Conservation (phyloP, 129 eudicot genomes). For the Glebionis coronaria region DNA sequence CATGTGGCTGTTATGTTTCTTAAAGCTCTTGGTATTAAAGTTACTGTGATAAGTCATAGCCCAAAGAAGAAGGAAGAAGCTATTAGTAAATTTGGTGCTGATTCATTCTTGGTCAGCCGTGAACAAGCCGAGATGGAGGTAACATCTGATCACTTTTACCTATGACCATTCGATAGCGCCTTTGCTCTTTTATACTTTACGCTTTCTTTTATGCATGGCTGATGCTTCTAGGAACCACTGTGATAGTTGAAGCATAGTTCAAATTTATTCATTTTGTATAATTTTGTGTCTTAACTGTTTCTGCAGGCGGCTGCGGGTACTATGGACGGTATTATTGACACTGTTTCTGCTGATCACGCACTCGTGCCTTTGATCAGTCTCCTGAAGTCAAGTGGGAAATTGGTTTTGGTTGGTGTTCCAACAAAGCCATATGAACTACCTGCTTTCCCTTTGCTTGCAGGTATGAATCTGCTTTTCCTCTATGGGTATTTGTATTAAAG, state of each 20-base stretch:
- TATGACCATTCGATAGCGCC: too few species aligned
- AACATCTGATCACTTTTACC: neutral
- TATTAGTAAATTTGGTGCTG: slow-evolving; percentile 42
- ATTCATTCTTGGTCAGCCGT: slow-evolving; percentile 50
- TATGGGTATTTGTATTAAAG: too few species aligned
- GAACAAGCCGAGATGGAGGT: slow-evolving; percentile 54
- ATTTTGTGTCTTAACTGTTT: slow-evolving; percentile 4
- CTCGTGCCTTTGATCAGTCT: slow-evolving; percentile 29
- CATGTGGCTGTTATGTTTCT: slow-evolving; percentile 59
- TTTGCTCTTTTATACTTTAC: too few species aligned
- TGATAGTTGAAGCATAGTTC: neutral
- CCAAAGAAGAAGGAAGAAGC: slow-evolving; percentile 49
- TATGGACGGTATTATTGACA: slow-evolving; percentile 45
- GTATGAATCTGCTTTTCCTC: slow-evolving; percentile 12
- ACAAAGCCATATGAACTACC: slow-evolving; percentile 35
- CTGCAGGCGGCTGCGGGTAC: slow-evolving; percentile 27
- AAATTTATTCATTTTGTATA: neutral
- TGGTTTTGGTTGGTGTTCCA: slow-evolving; percentile 38
- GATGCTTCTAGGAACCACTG: neutral
- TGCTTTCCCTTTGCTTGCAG: slow-evolving; percentile 36
- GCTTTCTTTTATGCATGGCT: neutral
- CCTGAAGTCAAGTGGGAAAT: slow-evolving; percentile 34
- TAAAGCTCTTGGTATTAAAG: slow-evolving; percentile 48
- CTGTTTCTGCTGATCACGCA: slow-evolving; percentile 37
- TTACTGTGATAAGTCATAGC: slow-evolving; percentile 46